These are phyloP conservation scores for Aspergillus tubingensis DNA, from an alignment of 2,329 filamentous ascomycete species.

Conservation along the genomic window DNA sequence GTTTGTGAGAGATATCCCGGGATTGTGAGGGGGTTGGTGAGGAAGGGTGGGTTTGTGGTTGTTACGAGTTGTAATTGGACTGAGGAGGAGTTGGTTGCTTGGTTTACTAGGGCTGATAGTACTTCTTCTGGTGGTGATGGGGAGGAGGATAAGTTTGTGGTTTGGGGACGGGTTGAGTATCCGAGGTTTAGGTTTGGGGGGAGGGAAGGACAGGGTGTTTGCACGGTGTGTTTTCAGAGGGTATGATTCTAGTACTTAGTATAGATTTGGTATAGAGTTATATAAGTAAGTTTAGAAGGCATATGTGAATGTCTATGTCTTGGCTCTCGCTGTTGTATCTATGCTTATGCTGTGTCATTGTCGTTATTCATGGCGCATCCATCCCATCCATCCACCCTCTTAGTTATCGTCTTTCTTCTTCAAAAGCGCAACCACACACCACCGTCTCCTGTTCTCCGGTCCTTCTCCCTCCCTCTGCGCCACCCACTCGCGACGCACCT, in stretches of 20 bases:
- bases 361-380: no score
- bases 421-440: conserved; percentile 57
- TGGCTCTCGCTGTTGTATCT: no score
- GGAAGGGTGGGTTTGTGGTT: conserved; percentile 70
- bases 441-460: conserved; percentile 56
- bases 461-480: conserved; percentile 51
- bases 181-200: conserved; percentile 88
- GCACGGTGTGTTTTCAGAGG: conserved; percentile 77
- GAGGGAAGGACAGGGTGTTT: conserved; percentile 83
- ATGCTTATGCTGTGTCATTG: no score
- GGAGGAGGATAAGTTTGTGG: conserved; percentile 53
- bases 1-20: conserved; percentile 74
- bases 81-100: conserved; percentile 75
- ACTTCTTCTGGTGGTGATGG: conserved; percentile 21
- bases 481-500: conserved; percentile 48
- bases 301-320: no score
- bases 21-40: conserved; percentile 68
- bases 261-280: not conserved
- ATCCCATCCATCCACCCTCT: no score
- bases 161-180: conserved; percentile 73
- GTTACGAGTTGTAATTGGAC: conserved; percentile 99
- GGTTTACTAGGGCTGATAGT: conserved; percentile 61
- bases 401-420: conserved; percentile 11
- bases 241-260: conserved; percentile 10
- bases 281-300: not conserved